Evolutionary conservation across 1,284 basidiomycete species (phyloP).

Genomic region (Psilocybe mexicana): DNA sequence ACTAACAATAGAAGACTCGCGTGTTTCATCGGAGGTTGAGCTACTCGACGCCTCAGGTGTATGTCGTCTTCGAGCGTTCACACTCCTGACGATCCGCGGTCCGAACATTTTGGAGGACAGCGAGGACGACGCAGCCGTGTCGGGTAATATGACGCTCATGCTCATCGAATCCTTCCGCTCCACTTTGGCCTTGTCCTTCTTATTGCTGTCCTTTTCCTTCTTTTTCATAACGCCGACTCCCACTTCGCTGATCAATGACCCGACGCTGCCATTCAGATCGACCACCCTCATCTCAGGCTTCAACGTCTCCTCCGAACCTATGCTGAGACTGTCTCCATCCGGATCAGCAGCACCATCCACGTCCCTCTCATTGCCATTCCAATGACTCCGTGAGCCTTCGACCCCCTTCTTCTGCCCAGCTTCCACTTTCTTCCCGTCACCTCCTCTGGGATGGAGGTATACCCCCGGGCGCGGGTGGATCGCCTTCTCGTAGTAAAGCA

Average conservation of each 20-base stretch:
- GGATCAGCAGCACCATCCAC: constrained; percentile 13
- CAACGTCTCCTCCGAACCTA: constrained; percentile 61
- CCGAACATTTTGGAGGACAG: constrained; percentile 27
- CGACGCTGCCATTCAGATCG: constrained; percentile 43
- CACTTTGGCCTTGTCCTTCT: constrained; percentile 16
- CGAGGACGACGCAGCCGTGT: constrained; percentile 17
- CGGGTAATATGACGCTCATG: constrained; percentile 19
- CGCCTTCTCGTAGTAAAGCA: constrained; percentile 88
- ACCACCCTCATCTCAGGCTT: constrained; percentile 46
- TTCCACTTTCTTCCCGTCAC: neutral
- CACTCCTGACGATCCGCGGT: constrained; percentile 57
- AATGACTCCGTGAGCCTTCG: neutral
- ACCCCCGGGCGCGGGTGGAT: constrained; percentile 26
- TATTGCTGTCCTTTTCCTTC: constrained; percentile 24
- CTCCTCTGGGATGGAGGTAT: constrained; percentile 20
- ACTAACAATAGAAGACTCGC: neutral
- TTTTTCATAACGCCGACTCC: constrained; percentile 36
- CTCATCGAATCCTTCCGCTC: constrained; percentile 19
- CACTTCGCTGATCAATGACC: constrained; percentile 45
- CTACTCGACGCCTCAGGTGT: constrained; percentile 9
- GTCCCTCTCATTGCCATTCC: constrained; percentile 9
- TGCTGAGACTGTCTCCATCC: constrained; percentile 24
- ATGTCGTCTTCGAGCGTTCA: constrained; percentile 39
- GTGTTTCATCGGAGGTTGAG: neutral
- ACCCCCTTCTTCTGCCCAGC: neutral